phyloP scores from a whole-genome alignment of 73 alveolate genomes.

The Tetrahymena malaccensis region DNA sequence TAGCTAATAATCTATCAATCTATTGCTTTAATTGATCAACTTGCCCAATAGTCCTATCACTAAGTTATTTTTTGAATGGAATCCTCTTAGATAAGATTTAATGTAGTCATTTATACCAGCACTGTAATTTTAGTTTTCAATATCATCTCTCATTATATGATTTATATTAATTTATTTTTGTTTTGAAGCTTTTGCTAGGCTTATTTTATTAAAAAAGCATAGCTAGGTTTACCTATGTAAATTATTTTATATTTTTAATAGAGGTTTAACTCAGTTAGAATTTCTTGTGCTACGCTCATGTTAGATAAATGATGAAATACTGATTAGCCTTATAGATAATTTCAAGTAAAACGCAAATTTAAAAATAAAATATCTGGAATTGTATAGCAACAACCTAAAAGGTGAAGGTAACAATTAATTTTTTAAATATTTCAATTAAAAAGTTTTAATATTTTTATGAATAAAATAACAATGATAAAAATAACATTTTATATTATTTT shows the following conservation, averaged over 20 bases:
- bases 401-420: neutral
- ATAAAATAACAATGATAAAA: too few species aligned
- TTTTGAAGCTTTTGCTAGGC: neutral
- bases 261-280: neutral
- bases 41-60: neutral
- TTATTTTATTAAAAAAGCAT: neutral
- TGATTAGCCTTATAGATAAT: neutral
- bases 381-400: neutral
- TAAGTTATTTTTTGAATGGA: neutral
- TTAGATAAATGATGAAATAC: neutral
- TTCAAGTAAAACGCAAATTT: neutral
- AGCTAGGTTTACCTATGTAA: neutral
- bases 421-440: too few species aligned
- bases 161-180: too few species aligned
- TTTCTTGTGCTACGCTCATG: neutral
- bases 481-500: neutral
- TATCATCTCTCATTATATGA: neutral
- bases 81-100: neutral
- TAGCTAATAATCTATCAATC: neutral
- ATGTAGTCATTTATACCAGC: neutral
- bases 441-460: too few species aligned
- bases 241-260: neutral
- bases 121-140: neutral
- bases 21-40: neutral
- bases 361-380: neutral